phyloP scores from a whole-genome alignment of 768 basidiomycete species.

The Hypholoma sublateritium region DNA sequence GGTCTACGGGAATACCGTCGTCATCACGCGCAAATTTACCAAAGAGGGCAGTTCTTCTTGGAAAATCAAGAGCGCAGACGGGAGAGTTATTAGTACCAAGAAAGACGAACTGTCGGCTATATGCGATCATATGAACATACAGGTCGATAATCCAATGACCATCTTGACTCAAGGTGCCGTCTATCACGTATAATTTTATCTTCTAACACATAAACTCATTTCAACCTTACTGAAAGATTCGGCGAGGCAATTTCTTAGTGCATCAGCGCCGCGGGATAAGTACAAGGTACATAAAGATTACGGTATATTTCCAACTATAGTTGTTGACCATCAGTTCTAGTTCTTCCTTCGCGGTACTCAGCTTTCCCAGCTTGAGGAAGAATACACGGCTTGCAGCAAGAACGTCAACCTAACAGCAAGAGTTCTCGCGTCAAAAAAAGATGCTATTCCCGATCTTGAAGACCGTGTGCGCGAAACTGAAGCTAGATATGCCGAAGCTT shows the following conservation, averaged over 20 bases:
- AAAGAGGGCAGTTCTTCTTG: constrained; percentile 75
- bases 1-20: constrained; percentile 81
- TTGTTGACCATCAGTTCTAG: constrained; percentile 35
- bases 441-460: constrained; percentile 77
- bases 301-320: background rate
- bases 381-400: constrained; percentile 78
- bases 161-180: constrained; percentile 79
- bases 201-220: background rate
- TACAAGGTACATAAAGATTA: constrained; percentile 63
- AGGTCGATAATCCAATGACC: constrained; percentile 95
- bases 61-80: constrained; percentile 77
- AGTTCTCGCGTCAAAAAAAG: constrained; percentile 66
- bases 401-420: constrained; percentile 72
- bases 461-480: constrained; percentile 54
- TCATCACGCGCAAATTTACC: constrained; percentile 79
- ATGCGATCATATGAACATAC: constrained; percentile 94
- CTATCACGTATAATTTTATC: background rate
- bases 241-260: constrained; percentile 81
- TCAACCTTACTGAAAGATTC: constrained; percentile 40
- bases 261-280: constrained; percentile 78
- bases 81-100: constrained; percentile 68
- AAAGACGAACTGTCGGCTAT: constrained; percentile 85
- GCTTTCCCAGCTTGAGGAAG: constrained; percentile 83
- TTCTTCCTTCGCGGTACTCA: constrained; percentile 96
- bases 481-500: constrained; percentile 66